Conservation (phyloP, 2,329 filamentous ascomycete genomes). For the Endoconidiophora laricicola region DNA sequence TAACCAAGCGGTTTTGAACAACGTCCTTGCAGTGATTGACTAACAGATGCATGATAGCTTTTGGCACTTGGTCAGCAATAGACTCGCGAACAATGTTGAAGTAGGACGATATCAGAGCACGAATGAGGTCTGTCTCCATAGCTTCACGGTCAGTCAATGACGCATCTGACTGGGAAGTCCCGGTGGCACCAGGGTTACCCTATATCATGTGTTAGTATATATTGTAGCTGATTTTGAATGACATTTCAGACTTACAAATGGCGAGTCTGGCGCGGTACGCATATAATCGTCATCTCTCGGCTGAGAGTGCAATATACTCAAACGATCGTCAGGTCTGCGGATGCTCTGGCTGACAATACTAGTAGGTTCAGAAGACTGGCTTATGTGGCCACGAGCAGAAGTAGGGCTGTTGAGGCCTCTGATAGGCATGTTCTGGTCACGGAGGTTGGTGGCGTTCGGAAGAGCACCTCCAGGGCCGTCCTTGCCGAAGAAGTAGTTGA, state of each 20-base stretch:
- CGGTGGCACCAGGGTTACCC: slow-evolving; percentile 1
- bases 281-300: slow-evolving; percentile 29
- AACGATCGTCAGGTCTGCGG: slow-evolving; percentile 47
- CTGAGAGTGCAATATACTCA: slow-evolving; percentile 30
- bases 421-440: slow-evolving; percentile 11
- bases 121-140: slow-evolving; percentile 94
- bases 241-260: slow-evolving; percentile 36
- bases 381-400: slow-evolving; percentile 44
- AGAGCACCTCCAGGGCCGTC: slow-evolving; percentile 41
- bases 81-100: slow-evolving; percentile 98
- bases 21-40: slow-evolving; percentile 98
- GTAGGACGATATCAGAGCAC: slow-evolving; percentile 90
- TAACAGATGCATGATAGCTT: slow-evolving; percentile 95
- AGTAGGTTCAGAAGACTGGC: slow-evolving; percentile 61
- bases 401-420: slow-evolving; percentile 10
- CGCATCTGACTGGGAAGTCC: slow-evolving; percentile 36
- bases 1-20: slow-evolving; percentile 91
- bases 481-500: slow-evolving; percentile 98
- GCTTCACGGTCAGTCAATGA: slow-evolving; percentile 89
- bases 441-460: slow-evolving; percentile 19
- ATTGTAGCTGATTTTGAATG: not conserved
- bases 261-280: slow-evolving; percentile 26
- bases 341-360: slow-evolving; percentile 60
- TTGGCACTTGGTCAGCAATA: slow-evolving; percentile 96
- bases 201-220: slow-evolving; percentile 6